These are phyloP conservation scores for Plasmodium coatneyi DNA, from an alignment of 169 alveolate genomes.

Conservation along the genomic window DNA sequence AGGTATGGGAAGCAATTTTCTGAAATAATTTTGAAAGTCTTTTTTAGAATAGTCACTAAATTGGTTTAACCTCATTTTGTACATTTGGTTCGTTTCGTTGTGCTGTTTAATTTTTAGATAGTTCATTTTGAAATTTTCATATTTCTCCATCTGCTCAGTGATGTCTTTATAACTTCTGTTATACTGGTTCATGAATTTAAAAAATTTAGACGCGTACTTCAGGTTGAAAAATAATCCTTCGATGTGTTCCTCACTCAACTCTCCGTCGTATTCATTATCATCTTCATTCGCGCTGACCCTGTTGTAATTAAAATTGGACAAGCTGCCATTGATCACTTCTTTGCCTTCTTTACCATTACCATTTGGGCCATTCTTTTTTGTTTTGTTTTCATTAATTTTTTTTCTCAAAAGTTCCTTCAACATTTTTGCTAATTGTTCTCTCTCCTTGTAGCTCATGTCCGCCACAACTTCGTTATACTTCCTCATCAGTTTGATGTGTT, in stretches of 20 bases:
- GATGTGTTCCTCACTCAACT: not conserved
- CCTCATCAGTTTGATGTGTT: conserved; percentile 8
- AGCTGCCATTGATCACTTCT: not conserved
- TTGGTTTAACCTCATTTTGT: conserved; percentile 37
- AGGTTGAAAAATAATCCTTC: conserved; percentile 6
- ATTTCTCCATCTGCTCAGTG: conserved; percentile 40
- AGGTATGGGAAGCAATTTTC: conserved; percentile 41
- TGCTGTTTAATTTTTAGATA: conserved; percentile 20
- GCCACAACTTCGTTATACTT: not conserved
- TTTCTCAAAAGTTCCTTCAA: conserved; percentile 22
- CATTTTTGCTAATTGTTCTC: conserved; percentile 13
- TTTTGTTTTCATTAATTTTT: not conserved
- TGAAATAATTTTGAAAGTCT: conserved; percentile 46
- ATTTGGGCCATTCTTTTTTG: not conserved
- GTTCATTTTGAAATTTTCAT: conserved; percentile 29
- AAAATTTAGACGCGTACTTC: conserved; percentile 57
- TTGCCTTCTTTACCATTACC: not conserved
- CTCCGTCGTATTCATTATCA: not conserved
- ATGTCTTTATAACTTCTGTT: conserved; percentile 40
- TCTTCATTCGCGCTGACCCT: not conserved
- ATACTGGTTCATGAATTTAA: conserved; percentile 32
- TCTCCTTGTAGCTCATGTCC: not conserved
- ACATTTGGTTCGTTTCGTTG: conserved; percentile 14
- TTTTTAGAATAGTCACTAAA: conserved; percentile 60
- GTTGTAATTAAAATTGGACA: not conserved